Percentiles rank a stretch among this genome's conserved stretches.
Conservation (phyloP, 176 grass and related monocot species). For the Avena sativa region DNA sequence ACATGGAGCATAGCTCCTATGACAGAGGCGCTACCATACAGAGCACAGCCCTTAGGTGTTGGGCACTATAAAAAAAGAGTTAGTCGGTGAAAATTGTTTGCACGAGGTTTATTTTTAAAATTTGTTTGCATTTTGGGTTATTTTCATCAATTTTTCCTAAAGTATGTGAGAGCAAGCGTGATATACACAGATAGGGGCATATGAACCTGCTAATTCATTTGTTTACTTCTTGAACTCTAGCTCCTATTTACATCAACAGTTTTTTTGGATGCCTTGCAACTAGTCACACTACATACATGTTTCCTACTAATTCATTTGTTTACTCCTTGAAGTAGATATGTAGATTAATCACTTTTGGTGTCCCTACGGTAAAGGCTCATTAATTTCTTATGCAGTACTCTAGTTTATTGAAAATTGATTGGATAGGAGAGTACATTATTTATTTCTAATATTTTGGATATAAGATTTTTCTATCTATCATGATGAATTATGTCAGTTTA, state of each 20-base stretch:
- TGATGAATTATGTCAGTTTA: too few species aligned
- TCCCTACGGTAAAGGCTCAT: background rate
- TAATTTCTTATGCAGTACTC: background rate
- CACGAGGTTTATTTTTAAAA: too few species aligned
- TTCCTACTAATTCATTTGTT: background rate
- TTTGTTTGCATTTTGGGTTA: too few species aligned
- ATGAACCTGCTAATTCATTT: background rate
- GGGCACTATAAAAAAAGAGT: too few species aligned
- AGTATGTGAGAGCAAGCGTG: background rate
- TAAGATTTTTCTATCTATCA: too few species aligned
- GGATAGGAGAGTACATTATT: too few species aligned
- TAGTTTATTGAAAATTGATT: background rate
- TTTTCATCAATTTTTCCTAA: background rate
- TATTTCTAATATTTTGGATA: too few species aligned
- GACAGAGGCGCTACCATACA: too few species aligned
- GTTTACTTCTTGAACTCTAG: background rate
- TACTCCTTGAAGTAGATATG: background rate
- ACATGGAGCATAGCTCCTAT: too few species aligned
- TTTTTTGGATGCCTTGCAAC: background rate
- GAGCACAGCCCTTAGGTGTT: too few species aligned
- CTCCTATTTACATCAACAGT: too few species aligned
- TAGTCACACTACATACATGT: background rate
- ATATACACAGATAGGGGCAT: background rate
- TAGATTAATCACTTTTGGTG: background rate
- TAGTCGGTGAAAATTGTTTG: too few species aligned